Base-by-base conservation (phyloP, 345 rosid species). In the Erodium maritimum region DNA sequence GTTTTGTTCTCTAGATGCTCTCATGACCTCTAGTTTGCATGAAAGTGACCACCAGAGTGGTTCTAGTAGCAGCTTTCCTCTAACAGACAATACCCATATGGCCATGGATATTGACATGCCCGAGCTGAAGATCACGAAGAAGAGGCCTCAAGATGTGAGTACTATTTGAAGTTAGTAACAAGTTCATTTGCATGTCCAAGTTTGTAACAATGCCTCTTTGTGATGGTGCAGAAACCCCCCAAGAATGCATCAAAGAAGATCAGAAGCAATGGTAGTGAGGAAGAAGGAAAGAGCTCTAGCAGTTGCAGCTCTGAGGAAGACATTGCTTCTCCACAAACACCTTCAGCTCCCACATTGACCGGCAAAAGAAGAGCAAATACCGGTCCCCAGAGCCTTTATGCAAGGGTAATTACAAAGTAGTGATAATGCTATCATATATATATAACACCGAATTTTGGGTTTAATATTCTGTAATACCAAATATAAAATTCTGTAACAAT, bases 301-400 rank as follows among this genome's bases (percentile, higher is more conserved):
- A 74, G 78, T 51, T 78, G 63, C 64, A 69, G 79, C 59, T 81
- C 94, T 19, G 91, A 83, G 46, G 87, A 82, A 33, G 94, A 83
- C 1, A 74, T 79, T 59, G 80, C 65, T 54, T 79, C 86, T 22
- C 70, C 61, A 59, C 78, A 76, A 55, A 66, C 33, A 29, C 10
- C 71, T 60, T 59, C 50, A 57, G 67, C 71, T n/a, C 65, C 73
- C 60, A 74, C 74, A 68, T 57, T 57, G 61, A 85, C 69, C 63
- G 88, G 80, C 52, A 83, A 79, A 62, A 37, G 73, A 50, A 79
- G 94, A 71, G 80, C 85, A 45, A 54, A 73, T 23, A 82, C 89
- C 0, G 97, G 87, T 70, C 94, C 96, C 57, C 96, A 87, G 64
- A 91, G 94, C 76, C 86, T 87, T 52, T 91, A 87, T 57, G 96